These are phyloP conservation scores for Zygotorulaspora danielsina DNA, from an alignment of 805 yeast genomes.

Conservation along the genomic window DNA sequence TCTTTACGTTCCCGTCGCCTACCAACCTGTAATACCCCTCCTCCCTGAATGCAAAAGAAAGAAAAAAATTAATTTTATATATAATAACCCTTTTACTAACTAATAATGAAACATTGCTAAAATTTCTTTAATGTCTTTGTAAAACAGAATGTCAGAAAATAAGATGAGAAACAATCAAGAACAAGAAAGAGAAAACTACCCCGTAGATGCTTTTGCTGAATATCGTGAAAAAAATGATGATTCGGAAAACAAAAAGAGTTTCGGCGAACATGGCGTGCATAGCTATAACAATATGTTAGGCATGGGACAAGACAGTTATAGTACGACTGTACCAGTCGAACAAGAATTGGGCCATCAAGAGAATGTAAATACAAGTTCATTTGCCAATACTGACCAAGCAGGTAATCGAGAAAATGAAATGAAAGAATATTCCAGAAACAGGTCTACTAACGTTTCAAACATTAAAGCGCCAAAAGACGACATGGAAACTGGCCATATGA, in stretches of 20 bases:
- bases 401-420: neutral
- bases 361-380: neutral
- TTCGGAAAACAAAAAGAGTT: neutral
- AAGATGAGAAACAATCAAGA: slow-evolving; percentile 2
- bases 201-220: slow-evolving; percentile 16
- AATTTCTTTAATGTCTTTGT: slow-evolving; percentile 3
- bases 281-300: slow-evolving; percentile 13
- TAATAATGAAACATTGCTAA: slow-evolving; percentile 8
- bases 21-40: too few relatives aligned
- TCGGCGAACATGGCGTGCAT: slow-evolving; percentile 8
- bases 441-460: slow-evolving; percentile 1
- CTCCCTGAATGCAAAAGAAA: slow-evolving; percentile 3
- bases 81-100: slow-evolving; percentile 11
- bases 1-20: too few relatives aligned
- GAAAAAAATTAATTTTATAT: slow-evolving; percentile 6
- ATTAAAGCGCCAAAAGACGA: neutral
- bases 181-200: slow-evolving; percentile 17
- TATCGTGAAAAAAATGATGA: slow-evolving; percentile 3
- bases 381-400: neutral
- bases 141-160: slow-evolving; percentile 8
- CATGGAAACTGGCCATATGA: neutral
- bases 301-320: slow-evolving; percentile 16
- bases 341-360: neutral
- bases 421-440: neutral
- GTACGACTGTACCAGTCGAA: slow-evolving; percentile 9